Evolutionary conservation across 228 moss, liverwort and hornwort species (phyloP), one percentile per base, ranked within the genome.

Genomic region (Sphagnum fallax): DNA sequence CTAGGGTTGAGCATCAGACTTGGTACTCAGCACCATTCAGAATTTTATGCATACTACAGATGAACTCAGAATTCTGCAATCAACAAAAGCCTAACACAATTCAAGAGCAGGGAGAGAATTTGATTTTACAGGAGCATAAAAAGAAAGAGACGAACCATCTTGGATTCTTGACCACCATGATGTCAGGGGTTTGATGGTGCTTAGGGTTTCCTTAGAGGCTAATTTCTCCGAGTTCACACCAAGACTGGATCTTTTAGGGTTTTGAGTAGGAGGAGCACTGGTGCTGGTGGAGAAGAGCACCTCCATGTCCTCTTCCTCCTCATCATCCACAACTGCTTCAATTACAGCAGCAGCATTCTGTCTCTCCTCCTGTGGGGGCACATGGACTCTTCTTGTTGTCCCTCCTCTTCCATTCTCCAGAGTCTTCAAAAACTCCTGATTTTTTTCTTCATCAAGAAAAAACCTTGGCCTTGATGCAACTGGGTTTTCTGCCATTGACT

Each of bases 341-440:
- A 65, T 68, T 72, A 78, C 72, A 16, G 78, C 67, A 72, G 84
- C 81, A 64, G 67, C 50, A 32, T 80, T 73, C 61, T 71, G 84
- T 4, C 52, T 53, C 9, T 81, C 74, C 5, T 5, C 49, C 62
- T 73, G 71, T 13, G 71, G 63, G 55, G 71, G 71, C 58, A 69
- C 71, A 70, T 12, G 49, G 1, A 32, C 32, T 32, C 32, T 32
- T 32, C 32, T 32, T 32, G 32, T 32, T 32, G 32, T 32, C 32
- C 32, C 32, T 68, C 68, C 55, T 68, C 53, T 70, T 51, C 70
- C 52, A 15, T 16, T 55, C 52, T 50, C 66, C 49, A 81, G 51
- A 16, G 71, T 72, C 71, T 47, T 52, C 75, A 76, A 8, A 13
- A 72, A 72, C 6, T 64, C 10, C 4, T 51, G 48, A 49, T 72